A percentile compares a stretch with the other conserved stretches of the same genome.
Evolutionary conservation across 345 rosid genomes (phyloP).

Genomic region (Euphorbia pulcherrima): DNA sequence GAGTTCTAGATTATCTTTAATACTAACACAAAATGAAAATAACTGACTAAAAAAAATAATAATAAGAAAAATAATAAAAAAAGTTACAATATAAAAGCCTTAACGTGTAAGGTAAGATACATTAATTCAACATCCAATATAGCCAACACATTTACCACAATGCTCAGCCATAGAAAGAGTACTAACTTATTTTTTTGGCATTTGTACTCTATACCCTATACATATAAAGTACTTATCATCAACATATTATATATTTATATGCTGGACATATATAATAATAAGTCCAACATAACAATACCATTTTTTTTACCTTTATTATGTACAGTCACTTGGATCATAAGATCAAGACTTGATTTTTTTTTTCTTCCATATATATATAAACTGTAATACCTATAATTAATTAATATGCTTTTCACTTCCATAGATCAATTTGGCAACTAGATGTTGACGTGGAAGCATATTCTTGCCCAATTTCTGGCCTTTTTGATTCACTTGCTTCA

Average conservation of each 20-base stretch:
- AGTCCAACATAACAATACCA: constrained; percentile 36
- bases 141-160: constrained; percentile 25
- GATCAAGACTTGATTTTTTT: constrained; percentile 22
- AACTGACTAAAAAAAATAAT: constrained; percentile 3
- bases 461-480: constrained; percentile 52
- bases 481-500: constrained; percentile 39
- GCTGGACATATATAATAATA: constrained; percentile 20
- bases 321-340: constrained; percentile 41
- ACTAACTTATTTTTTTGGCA: constrained; percentile 29
- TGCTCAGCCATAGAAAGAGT: constrained; percentile 26
- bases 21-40: not conserved
- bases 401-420: constrained; percentile 32
- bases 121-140: constrained; percentile 24
- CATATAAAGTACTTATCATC: constrained; percentile 15
- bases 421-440: constrained; percentile 47
- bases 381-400: constrained; percentile 51
- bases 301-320: constrained; percentile 47
- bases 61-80: constrained; percentile 11
- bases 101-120: constrained; percentile 23
- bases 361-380: constrained; percentile 16
- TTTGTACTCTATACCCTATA: constrained; percentile 19
- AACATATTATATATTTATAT: constrained; percentile 9
- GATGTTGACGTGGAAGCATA: constrained; percentile 62
- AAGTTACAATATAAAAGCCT: constrained; percentile 16
- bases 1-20: not conserved